Conservation (phyloP, 2,329 filamentous ascomycete genomes). For the Hysterium pulicare region DNA sequence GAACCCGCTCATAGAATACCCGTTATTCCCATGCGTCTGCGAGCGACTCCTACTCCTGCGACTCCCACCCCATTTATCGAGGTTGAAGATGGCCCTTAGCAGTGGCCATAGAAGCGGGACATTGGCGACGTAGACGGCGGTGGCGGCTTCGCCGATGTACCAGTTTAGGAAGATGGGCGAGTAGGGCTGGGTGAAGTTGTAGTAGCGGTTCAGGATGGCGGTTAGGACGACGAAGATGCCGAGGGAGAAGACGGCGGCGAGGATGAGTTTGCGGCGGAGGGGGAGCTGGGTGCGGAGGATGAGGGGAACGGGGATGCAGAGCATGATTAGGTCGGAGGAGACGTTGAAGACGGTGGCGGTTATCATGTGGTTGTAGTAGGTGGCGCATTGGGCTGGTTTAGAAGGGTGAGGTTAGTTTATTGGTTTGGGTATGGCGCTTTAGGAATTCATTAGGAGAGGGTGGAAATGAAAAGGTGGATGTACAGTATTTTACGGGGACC, state of each 20-base stretch:
- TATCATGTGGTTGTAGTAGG: constrained; percentile 39
- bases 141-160: constrained; percentile 56
- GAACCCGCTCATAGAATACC: too few species aligned
- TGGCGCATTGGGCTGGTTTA: constrained; percentile 44
- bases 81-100: too few species aligned
- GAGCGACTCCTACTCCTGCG: too few species aligned
- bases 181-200: constrained; percentile 58
- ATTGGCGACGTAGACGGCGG: constrained; percentile 58
- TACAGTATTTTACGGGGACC: constrained; percentile 41
- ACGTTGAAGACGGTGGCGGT: constrained; percentile 44
- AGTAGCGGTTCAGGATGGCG: constrained; percentile 61
- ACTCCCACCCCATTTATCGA: too few species aligned
- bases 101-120: constrained; percentile 59
- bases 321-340: constrained; percentile 44
- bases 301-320: constrained; percentile 46
- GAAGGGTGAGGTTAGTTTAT: constrained; percentile 5
- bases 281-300: constrained; percentile 44
- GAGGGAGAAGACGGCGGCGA: constrained; percentile 55
- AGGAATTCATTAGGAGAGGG: too few species aligned
- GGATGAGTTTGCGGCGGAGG: constrained; percentile 49
- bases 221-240: constrained; percentile 51
- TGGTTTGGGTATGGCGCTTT: background rate
- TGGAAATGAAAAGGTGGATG: too few species aligned
- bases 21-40: too few species aligned
- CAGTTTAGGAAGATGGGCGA: constrained; percentile 57